Percentiles rank a stretch among this genome's conserved stretches.
These are phyloP conservation scores for Ceratocystis destructans DNA, from an alignment of 2,329 filamentous ascomycete species.

Conservation along the genomic window DNA sequence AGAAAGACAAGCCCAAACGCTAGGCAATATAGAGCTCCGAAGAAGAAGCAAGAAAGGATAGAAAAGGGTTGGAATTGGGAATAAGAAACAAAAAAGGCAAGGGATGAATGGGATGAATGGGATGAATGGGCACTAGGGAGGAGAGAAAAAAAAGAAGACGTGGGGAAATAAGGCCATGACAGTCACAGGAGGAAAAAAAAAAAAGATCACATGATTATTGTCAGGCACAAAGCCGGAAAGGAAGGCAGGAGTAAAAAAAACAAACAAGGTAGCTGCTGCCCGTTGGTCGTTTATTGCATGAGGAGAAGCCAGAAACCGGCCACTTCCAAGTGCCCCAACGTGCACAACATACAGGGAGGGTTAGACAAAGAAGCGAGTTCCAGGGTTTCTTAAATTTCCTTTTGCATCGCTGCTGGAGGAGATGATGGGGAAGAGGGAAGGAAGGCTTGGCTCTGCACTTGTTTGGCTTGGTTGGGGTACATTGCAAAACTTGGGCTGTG, in stretches of 20 bases:
- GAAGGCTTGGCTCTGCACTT: background rate
- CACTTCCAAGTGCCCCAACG: background rate
- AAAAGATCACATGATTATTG: conserved; percentile 7
- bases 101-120: background rate
- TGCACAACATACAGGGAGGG: background rate
- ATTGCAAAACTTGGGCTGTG: background rate
- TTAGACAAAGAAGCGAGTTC: background rate
- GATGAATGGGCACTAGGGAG: background rate
- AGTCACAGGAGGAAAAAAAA: conserved; percentile 5
- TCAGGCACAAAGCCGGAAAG: background rate
- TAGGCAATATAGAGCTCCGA: too few species aligned
- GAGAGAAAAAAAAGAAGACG: background rate
- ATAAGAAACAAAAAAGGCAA: background rate
- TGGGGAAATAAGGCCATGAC: conserved; percentile 1
- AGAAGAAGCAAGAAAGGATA: background rate
- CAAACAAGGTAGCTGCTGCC: conserved; percentile 3
- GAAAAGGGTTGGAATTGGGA: conserved; percentile 1
- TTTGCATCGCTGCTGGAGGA: background rate
- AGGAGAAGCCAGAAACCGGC: conserved; percentile 11
- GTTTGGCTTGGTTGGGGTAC: background rate
- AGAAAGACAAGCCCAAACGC: background rate
- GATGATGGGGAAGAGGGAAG: background rate
- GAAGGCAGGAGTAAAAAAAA: background rate
- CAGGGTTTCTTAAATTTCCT: background rate
- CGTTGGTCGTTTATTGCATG: conserved; percentile 1